phyloP scores from a whole-genome alignment of 2,329 filamentous ascomycete genomes.

The Talaromyces sp. region DNA sequence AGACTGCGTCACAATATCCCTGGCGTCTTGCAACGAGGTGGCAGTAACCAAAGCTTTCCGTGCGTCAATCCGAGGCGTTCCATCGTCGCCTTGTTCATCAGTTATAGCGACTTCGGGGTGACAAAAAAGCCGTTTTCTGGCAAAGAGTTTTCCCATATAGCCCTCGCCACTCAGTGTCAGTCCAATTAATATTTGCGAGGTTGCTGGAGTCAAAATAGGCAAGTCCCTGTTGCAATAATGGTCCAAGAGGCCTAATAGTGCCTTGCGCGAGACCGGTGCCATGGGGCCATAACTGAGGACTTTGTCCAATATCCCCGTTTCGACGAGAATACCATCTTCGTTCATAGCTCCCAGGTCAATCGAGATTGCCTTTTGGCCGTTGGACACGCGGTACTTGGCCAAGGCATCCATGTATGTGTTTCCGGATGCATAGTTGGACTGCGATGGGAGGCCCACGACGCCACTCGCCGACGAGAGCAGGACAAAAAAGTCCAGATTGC shows the following conservation, averaged over 20 bases:
- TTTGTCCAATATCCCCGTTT: neutral
- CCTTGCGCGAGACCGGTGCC: neutral
- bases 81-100: neutral
- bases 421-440: slow-evolving; percentile 30
- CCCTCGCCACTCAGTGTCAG: neutral
- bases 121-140: slow-evolving; percentile 9
- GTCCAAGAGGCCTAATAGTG: slow-evolving; percentile 4
- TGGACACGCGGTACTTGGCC: neutral
- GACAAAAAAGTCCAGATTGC: slow-evolving; percentile 36
- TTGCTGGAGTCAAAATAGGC: neutral
- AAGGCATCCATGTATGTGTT: slow-evolving; percentile 27
- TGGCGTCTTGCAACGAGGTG: slow-evolving; percentile 11
- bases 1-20: slow-evolving; percentile 10
- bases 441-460: slow-evolving; percentile 21
- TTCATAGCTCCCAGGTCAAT: slow-evolving; percentile 5
- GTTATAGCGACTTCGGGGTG: neutral
- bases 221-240: slow-evolving; percentile 1
- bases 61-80: neutral
- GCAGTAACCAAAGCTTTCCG: slow-evolving; percentile 10
- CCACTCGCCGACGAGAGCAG: slow-evolving; percentile 30
- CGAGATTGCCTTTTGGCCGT: slow-evolving; percentile 1
- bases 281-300: neutral
- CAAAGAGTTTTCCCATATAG: slow-evolving; percentile 9
- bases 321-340: slow-evolving; percentile 4
- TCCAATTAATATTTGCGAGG: slow-evolving; percentile 2